A percentile compares a stretch with the other conserved stretches of the same genome.
Evolutionary conservation across 257 asterid species (phyloP).

Genomic region (Nicotiana noctiflora): DNA sequence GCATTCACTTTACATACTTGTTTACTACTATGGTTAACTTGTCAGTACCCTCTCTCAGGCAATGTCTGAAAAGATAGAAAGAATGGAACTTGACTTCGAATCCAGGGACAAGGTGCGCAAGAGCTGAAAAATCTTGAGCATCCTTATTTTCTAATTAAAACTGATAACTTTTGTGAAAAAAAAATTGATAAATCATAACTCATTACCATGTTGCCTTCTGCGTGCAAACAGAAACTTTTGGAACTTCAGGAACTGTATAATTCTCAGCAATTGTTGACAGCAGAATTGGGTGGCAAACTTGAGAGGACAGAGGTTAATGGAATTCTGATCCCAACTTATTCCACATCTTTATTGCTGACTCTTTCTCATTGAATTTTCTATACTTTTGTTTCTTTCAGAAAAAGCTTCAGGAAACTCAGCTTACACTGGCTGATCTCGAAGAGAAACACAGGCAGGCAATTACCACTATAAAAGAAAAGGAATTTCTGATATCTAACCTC

Average conservation of each 20-base stretch:
- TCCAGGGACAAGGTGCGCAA: conserved; percentile 84
- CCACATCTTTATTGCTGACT: background rate
- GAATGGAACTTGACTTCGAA: conserved; percentile 87
- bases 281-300: conserved; percentile 69
- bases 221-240: conserved; percentile 66
- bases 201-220: conserved; percentile 9
- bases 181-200: background rate
- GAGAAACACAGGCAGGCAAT: conserved; percentile 85
- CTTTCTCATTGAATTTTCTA: background rate
- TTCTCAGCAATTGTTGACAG: conserved; percentile 73
- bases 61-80: conserved; percentile 91
- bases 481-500: conserved; percentile 83
- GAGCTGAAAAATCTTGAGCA: background rate
- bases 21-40: conserved; percentile 6
- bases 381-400: conserved; percentile 37
- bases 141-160: background rate
- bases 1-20: conserved; percentile 3
- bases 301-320: conserved; percentile 62
- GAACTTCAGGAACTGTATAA: conserved; percentile 83
- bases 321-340: background rate
- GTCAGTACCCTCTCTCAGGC: conserved; percentile 41
- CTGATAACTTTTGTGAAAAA: background rate
- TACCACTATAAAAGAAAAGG: conserved; percentile 89
- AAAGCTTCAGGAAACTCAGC: conserved; percentile 87
- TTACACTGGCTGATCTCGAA: conserved; percentile 82